Percentiles rank a stretch among this genome's conserved stretches.
Conservation (phyloP, 2,329 filamentous ascomycete genomes). For the Talaromyces marneffei region DNA sequence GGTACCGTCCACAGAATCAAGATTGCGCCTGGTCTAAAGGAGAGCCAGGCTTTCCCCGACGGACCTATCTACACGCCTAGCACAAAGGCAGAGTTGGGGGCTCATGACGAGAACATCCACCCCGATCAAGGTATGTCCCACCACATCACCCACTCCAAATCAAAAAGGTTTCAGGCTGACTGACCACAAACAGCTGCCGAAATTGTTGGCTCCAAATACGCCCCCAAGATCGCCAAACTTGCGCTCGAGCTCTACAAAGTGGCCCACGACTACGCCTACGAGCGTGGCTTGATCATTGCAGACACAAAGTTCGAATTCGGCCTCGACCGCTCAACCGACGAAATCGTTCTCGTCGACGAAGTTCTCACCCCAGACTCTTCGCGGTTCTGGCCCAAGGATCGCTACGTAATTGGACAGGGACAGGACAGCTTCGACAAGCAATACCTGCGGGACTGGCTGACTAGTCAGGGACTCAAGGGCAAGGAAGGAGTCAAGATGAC, state of each 20-base stretch:
- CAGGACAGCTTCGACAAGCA: conserved; percentile 90
- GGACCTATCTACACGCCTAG: conserved; percentile 70
- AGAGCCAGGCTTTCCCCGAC: conserved; percentile 63
- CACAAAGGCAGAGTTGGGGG: conserved; percentile 75
- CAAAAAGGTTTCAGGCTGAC: background rate
- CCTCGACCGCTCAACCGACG: conserved; percentile 57
- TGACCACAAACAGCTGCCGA: conserved; percentile 38
- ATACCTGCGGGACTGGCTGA: conserved; percentile 76
- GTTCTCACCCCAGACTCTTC: conserved; percentile 79
- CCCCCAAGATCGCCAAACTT: conserved; percentile 59
- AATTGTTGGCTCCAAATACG: conserved; percentile 62
- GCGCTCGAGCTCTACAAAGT: conserved; percentile 59
- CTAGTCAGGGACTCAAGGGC: conserved; percentile 64
- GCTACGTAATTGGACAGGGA: conserved; percentile 65
- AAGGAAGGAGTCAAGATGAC: conserved; percentile 68
- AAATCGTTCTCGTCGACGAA: conserved; percentile 74
- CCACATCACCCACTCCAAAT: conserved; percentile 10
- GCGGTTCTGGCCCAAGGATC: conserved; percentile 75
- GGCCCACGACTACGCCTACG: conserved; percentile 40
- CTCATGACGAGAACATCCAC: conserved; percentile 81
- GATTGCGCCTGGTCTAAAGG: conserved; percentile 61
- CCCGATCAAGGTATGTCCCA: conserved; percentile 52
- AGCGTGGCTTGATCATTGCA: conserved; percentile 68
- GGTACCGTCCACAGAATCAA: conserved; percentile 76
- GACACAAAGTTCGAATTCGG: conserved; percentile 76